Percentiles rank a stretch among this genome's conserved stretches.
These are phyloP conservation scores for Aureobasidium sp. DNA, from an alignment of 2,329 filamentous ascomycete genomes.

Conservation along the genomic window DNA sequence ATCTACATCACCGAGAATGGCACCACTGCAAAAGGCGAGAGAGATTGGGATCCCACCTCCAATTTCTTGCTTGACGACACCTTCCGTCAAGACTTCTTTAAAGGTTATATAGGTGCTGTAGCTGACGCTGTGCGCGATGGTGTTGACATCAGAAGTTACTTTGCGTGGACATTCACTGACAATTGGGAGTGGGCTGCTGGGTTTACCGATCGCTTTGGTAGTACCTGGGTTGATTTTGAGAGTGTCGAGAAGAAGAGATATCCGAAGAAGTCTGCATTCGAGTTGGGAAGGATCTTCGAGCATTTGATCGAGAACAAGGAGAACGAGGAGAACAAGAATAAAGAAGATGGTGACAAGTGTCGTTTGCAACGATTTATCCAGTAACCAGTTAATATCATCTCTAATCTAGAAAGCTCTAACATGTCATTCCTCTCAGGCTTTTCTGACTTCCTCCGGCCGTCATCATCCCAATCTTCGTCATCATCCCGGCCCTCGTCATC, in stretches of 20 bases:
- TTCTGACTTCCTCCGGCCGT: background rate
- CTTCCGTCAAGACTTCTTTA: constrained; percentile 72
- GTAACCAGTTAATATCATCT: too few relatives aligned
- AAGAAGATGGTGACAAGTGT: too few relatives aligned
- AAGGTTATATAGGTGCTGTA: constrained; percentile 67
- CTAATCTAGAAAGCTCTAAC: background rate
- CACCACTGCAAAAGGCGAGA: constrained; percentile 65
- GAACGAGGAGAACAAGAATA: background rate
- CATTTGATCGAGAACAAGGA: background rate
- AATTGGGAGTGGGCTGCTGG: constrained; percentile 39
- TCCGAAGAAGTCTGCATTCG: constrained; percentile 23
- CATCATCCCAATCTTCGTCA: background rate
- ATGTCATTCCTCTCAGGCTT: background rate
- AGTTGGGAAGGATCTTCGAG: background rate
- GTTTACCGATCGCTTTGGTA: constrained; percentile 32
- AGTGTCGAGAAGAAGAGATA: constrained; percentile 30
- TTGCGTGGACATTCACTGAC: constrained; percentile 83
- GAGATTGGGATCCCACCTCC: constrained; percentile 55
- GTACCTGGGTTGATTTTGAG: constrained; percentile 34
- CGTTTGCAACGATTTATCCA: too few relatives aligned
- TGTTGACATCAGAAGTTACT: constrained; percentile 69
- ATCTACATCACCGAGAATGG: constrained; percentile 90
- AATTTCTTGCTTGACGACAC: constrained; percentile 55
- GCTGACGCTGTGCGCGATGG: constrained; percentile 65
- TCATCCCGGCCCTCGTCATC: background rate